These are phyloP conservation scores for Pleurotus ostreatus DNA, from an alignment of 768 basidiomycete genomes.

Conservation along the genomic window DNA sequence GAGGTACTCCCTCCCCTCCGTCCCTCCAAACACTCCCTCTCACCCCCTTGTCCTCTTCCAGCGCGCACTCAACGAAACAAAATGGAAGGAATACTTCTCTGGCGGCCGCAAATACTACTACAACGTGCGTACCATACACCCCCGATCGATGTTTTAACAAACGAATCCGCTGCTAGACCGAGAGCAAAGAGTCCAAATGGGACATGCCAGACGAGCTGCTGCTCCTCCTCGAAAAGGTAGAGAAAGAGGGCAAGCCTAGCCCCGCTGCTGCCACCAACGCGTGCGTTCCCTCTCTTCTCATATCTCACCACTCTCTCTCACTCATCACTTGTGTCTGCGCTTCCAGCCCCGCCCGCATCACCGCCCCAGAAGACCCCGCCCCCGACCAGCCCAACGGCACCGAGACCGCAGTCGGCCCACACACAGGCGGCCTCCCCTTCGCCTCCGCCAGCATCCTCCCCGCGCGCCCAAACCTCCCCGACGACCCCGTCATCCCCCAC, in stretches of 20 bases:
- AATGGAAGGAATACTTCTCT: conserved; percentile 96
- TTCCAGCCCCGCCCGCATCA: conserved; percentile 26
- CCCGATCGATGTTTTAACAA: too few relatives aligned
- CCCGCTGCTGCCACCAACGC: conserved; percentile 5
- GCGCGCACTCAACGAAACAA: conserved; percentile 85
- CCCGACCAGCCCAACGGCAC: conserved; percentile 48
- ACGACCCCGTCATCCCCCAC: conserved; percentile 85
- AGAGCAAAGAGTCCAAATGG: conserved; percentile 95
- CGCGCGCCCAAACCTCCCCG: conserved; percentile 74
- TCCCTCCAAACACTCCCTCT: background rate
- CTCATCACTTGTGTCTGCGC: too few relatives aligned
- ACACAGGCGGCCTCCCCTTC: conserved; percentile 58
- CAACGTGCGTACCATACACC: conserved; percentile 36
- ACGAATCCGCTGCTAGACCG: conserved; percentile 43
- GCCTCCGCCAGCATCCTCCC: conserved; percentile 59
- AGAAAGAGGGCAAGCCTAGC: conserved; percentile 58
- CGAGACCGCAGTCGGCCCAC: conserved; percentile 40
- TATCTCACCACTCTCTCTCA: too few relatives aligned
- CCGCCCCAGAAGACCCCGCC: conserved; percentile 31
- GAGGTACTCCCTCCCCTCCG: conserved; percentile 54
- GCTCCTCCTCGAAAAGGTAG: conserved; percentile 77
- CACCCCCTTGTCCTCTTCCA: conserved; percentile 23
- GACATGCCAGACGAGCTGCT: conserved; percentile 93
- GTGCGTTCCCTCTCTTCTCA: conserved; percentile 11
- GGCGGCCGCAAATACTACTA: conserved; percentile 91